phyloP scores from a whole-genome alignment of 306 rosid genomes.

The Trichosanthes cucumerina region DNA sequence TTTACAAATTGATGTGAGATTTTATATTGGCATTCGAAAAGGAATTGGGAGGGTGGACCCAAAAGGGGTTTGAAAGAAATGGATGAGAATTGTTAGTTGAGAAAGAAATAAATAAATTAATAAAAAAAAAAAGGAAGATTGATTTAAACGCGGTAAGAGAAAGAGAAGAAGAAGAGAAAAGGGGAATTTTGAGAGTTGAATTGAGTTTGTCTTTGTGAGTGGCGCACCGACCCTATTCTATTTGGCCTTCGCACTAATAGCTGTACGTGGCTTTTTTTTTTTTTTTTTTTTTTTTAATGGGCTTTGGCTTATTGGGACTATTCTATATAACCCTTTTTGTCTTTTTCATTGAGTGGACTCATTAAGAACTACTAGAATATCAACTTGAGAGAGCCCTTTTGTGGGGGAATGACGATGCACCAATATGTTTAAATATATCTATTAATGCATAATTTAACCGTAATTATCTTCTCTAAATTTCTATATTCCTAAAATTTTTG shows the following conservation, averaged over 20 bases:
- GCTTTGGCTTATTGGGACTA: neutral
- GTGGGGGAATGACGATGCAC: neutral
- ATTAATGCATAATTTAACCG: too few relatives aligned
- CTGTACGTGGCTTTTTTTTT: neutral
- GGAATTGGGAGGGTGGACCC: neutral
- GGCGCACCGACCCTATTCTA: neutral
- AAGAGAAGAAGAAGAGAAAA: too few relatives aligned
- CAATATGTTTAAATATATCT: neutral
- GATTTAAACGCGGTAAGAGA: neutral
- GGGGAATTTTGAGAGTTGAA: neutral
- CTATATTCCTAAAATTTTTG: too few relatives aligned
- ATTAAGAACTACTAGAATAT: neutral
- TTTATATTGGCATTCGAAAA: neutral
- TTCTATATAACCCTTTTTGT: neutral
- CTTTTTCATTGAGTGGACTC: neutral
- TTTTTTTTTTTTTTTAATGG: neutral
- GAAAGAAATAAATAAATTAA: too few relatives aligned
- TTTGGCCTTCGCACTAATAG: neutral
- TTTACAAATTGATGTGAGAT: neutral
- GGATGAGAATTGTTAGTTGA: neutral
- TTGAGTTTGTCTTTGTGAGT: neutral
- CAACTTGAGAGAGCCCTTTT: neutral
- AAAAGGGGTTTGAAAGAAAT: neutral
- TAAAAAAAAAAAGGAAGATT: neutral
- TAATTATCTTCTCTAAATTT: too few relatives aligned